Evolutionary conservation across 306 rosid species (phyloP).

Genomic region (Morella rubra): DNA sequence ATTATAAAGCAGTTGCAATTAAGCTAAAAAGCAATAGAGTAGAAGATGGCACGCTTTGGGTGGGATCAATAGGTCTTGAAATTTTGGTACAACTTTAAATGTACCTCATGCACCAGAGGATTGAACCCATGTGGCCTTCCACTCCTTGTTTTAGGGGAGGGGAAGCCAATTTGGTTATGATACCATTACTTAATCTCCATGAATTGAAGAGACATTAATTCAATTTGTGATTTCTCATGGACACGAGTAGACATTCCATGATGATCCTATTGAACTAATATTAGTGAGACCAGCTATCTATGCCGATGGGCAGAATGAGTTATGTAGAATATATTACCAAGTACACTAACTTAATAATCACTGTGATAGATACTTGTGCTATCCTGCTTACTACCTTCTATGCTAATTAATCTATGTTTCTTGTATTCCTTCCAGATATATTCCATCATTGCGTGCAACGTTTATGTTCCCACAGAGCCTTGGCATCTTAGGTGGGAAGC

Average conservation of each 20-base stretch:
- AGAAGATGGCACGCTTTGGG: neutral
- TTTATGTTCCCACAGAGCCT: constrained; percentile 92
- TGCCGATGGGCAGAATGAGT: neutral
- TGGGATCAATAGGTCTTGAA: neutral
- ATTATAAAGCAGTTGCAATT: neutral
- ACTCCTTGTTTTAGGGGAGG: neutral
- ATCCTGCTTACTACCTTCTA: neutral
- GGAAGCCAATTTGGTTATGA: neutral
- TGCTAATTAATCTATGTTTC: constrained; percentile 18
- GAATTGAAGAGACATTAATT: neutral
- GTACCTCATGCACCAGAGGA: neutral
- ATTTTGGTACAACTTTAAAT: neutral
- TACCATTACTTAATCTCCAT: neutral
- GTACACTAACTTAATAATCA: neutral
- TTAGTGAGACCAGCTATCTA: neutral
- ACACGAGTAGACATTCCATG: neutral
- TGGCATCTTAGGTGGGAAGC: constrained; percentile 93
- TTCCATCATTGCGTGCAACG: constrained; percentile 75
- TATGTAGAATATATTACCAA: neutral
- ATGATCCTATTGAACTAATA: neutral
- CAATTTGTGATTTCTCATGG: neutral
- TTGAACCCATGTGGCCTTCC: neutral
- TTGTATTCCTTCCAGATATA: constrained; percentile 58
- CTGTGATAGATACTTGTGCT: neutral
- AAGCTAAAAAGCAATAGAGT: neutral